Evolutionary conservation across 2,329 filamentous ascomycete genomes (phyloP), one percentile per base, ranked within the genome.

Genomic region (Phaeosphaeria sp.): DNA sequence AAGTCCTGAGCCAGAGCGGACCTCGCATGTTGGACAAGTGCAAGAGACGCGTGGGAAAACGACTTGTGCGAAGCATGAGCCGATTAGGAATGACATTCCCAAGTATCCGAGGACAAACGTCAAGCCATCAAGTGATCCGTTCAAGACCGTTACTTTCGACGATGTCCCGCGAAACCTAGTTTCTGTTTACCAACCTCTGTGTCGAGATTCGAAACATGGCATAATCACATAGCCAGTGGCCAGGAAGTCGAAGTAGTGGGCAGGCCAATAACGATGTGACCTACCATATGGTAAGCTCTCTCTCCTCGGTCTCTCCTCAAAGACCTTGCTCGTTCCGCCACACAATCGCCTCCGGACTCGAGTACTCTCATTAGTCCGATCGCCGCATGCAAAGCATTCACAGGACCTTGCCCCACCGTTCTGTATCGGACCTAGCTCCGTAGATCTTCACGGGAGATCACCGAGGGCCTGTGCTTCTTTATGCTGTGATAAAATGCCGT

Each of bases 361-460:
- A 36, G 13, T 6, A 7, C 13, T 6, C 30, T 36, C 30, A 36
- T 36, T 36, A 6, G 30, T 13, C 30, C 5, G 11, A 13, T 36
- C 30, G 13, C 11, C 9, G 13, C 20, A 22, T 44, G 21, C 21
- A 21, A 10, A 10, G 10, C 42, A 7, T 44, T 22, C 42, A 44
- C 42, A 44, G 42, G 11, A 20, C 10, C 18, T 21, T 44, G 9
- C 42, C 42, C 18, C 11, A 17, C n/a, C 5, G 41, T 52, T 9
- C 33, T 46, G 30, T n/a, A 33, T 7, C 18, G 43, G 20, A 47
- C 30, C 18, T 41, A 30, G 52, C 46, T 13, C 52, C 33, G 46
- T 43, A 2, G 46, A 50, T 54, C 46, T 10, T 15, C 15, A 22
- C 52, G 52, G 46, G 46, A 54, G 52, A 50, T 54, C 46, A 44